Base-by-base conservation (phyloP, 2,329 filamentous ascomycete species). In the Arthrobotrys megalospora region DNA sequence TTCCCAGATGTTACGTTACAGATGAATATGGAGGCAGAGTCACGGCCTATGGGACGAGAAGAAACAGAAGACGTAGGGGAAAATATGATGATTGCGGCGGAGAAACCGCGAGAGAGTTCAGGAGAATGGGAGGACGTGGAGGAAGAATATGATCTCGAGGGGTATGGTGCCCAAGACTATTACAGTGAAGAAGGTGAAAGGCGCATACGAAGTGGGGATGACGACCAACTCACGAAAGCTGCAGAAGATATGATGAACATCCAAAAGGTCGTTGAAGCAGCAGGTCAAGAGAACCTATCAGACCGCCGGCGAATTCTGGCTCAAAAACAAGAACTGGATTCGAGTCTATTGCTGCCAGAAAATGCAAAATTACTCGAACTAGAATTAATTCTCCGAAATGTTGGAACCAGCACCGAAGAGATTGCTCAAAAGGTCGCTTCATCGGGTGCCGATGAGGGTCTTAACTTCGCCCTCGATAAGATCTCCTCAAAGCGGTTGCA, bases 1-100 rank as follows among this genome's bases (percentile, higher is more conserved):
- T 60, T 60, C 11, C 53, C 53, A 24, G 53, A 60, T 11, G 34
- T n/a, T 7, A 41, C 53, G 34, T 5, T 60, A 41, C n/a, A 8
- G 2, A 3, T 60, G 41, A 19, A 38, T 3, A 16, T 19, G 12
- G 28, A 55, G n/a, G 4, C 6, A n/a, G 6, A 14, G 12, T 6
- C 14, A 14, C 8, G 12, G 41, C 10, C 1, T 8, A 12, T 10
- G 7, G 28, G 38, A 12, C 34, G 8, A 41, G 53, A n/a, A 16
- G 7, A 6, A 8, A 32, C 12, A n/a, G 53, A 60, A n/a, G 48
- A 52, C 14, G 48, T 32, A 52, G 4, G 6, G 6, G 36, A 38
- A 8, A 28, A 28, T 28, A 28, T 28, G 24, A 28, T 28, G 24
- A 28, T 28, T 5, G 5, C 5, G 24, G 24, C 2, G 24, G 24